Evolutionary conservation across 768 basidiomycete genomes (phyloP), one percentile per base, ranked within the genome.

Genomic region (Tulasnella sp.): DNA sequence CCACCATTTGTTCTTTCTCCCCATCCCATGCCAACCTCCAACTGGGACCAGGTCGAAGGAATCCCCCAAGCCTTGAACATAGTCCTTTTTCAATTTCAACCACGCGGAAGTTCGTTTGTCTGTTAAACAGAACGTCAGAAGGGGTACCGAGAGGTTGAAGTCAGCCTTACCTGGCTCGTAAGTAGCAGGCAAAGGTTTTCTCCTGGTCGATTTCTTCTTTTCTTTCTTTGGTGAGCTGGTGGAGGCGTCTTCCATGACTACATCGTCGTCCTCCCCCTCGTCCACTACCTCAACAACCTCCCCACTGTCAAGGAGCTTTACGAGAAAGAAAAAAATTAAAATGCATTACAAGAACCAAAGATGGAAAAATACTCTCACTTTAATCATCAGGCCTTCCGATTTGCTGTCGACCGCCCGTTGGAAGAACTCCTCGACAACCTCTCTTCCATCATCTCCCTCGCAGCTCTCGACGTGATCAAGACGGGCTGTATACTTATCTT

Each of bases 301-400:
- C 34, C 88, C 88, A 80, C 87, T 88, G 82, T 95, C 93, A 24
- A 96, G 86, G 18, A 96, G 86, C 92, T 52, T 52, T 94, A 18
- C 3, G 80, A 31, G 71, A 78, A 31, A 85, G 42, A n/a, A 78
- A 36, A 78, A 40, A 81, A 77, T 81, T 79, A 83, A 62, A 77
- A 74, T 18, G 56, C n/a, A 42, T 56, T 71, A 58, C 36, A 62
- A 24, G 34, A 75, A 21, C n/a, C 36, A 42, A 39, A 46, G 52
- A 74, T 68, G 38, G 52, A 34, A 39, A 81, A 87, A 39, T 12
- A 1, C 5, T 36, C 24, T 36, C 62, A 92, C 93, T 86, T 98
- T 98, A 83, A 97, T 89, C 96, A 98, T 97, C 81, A 97, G 86
- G n/a, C 96, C 96, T 85, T 98, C 96, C 78, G 92, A 94, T 77